Conservation (phyloP, 2,329 filamentous ascomycete genomes). For the Domatiomyces catenatus region DNA sequence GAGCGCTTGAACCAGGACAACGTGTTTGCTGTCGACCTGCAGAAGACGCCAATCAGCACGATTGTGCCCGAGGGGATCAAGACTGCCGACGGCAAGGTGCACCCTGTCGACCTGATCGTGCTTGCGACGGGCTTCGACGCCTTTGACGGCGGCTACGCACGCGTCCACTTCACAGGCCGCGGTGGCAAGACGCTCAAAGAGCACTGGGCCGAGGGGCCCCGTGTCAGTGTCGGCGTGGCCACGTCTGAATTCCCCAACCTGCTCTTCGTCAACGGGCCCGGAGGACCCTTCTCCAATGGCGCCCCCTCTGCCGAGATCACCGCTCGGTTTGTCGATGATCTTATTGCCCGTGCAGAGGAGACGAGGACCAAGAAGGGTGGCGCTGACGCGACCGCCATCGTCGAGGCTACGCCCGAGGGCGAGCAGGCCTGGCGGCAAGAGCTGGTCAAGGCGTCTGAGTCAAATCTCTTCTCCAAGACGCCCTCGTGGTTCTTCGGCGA, state of each 20-base stretch:
- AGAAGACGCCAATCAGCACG: conserved; percentile 26
- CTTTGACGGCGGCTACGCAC: conserved; percentile 26
- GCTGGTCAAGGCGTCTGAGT: conserved; percentile 21
- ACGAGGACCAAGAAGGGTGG: conserved; percentile 33
- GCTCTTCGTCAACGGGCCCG: conserved; percentile 39
- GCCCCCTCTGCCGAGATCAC: conserved; percentile 41
- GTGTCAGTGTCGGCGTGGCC: conserved; percentile 27
- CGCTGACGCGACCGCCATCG: conserved; percentile 30
- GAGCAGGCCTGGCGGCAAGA: conserved; percentile 34
- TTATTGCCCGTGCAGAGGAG: conserved; percentile 5
- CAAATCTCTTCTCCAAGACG: conserved; percentile 36
- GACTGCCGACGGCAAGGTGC: conserved; percentile 23
- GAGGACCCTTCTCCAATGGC: conserved; percentile 41
- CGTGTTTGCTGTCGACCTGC: conserved; percentile 32
- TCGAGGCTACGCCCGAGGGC: conserved; percentile 34
- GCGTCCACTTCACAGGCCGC: conserved; percentile 25
- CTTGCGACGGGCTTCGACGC: conserved; percentile 31
- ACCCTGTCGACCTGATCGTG: conserved; percentile 26
- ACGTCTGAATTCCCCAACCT: conserved; percentile 32
- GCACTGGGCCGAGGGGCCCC: conserved; percentile 23
- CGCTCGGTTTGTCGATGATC: conserved; percentile 32
- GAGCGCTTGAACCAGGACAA: conserved; percentile 33
- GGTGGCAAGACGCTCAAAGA: conserved; percentile 24
- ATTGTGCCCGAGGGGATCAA: conserved; percentile 27
- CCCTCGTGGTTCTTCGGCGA: conserved; percentile 35